Evolutionary conservation across 495 filamentous ascomycete genomes (phyloP), one percentile per base, ranked within the genome.

Genomic region (Tuber melanosporum): DNA sequence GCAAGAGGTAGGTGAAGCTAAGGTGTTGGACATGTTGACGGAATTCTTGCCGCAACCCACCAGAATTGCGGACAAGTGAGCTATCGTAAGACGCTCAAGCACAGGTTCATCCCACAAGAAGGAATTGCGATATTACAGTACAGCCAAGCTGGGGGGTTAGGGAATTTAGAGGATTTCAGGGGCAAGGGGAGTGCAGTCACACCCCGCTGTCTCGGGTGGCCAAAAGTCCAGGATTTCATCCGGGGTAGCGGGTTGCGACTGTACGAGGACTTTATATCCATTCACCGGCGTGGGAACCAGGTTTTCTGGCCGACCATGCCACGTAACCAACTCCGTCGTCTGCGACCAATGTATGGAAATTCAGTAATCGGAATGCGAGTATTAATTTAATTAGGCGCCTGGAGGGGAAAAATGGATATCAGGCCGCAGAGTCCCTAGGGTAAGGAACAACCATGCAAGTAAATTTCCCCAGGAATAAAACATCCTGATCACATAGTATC

Each of bases 301-400:
- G 57, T 66, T 66, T 66, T 66, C 57, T 66, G 57, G 12, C 57
- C 57, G 57, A 66, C 57, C 14, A n/a, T 32, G n/a, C 57, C n/a
- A 26, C 26, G 57, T 66, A 66, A 32, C 57, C 12, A 66, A n/a
- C 26, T 2, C 2, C 26, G 12, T 4, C 26, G 12, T 5, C 57
- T 32, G n/a, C 12, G n/a, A 15, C 57, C 2, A 32, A 32, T 4
- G 26, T 3, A 32, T 66, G n/a, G 26, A 32, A 66, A 66, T 3
- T 32, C 14, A 17, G 57, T 26, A 32, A 66, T 66, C 2, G 15
- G 26, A 32, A n/a, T 15, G 10, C 26, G 26, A 17, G 57, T 6
- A 26, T 66, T 66, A 66, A 32, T 66, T 66, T 66, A 32, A 14
- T 66, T 32, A 32, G 57, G n/a, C 57, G 57, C 57, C 14, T 12